Evolutionary conservation across 768 basidiomycete genomes (phyloP).

Genomic region (Pisolithus tinctorius): DNA sequence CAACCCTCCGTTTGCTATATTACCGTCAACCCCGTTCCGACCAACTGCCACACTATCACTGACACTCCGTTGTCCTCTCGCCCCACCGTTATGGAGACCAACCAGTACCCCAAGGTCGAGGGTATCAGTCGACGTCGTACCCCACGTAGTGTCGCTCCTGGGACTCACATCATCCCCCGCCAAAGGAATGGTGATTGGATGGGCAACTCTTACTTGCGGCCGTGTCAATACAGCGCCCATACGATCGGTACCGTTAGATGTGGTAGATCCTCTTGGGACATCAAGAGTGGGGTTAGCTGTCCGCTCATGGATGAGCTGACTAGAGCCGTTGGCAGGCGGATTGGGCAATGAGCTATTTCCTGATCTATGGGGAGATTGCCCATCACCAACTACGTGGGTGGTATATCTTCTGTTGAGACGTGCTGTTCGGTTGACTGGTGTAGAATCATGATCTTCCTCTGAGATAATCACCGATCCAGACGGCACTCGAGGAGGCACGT

Average conservation of each 20-base stretch:
- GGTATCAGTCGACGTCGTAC: slow-evolving; percentile 25
- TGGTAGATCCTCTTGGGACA: slow-evolving; percentile 11
- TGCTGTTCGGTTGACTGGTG: slow-evolving; percentile 16
- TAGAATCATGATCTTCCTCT: slow-evolving; percentile 19
- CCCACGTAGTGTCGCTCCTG: slow-evolving; percentile 31
- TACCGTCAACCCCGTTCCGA: slow-evolving; percentile 9
- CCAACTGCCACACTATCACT: slow-evolving; percentile 13
- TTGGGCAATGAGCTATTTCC: slow-evolving; percentile 11
- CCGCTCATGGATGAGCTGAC: slow-evolving; percentile 14
- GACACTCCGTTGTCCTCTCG: slow-evolving; percentile 19
- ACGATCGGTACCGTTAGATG: slow-evolving; percentile 6
- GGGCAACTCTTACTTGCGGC: slow-evolving; percentile 6
- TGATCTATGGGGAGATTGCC: slow-evolving; percentile 14
- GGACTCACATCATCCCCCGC: slow-evolving; percentile 19
- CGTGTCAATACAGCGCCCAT: neutral
- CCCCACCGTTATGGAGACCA: slow-evolving; percentile 25
- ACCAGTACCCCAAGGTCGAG: slow-evolving; percentile 23
- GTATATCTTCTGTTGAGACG: slow-evolving; percentile 20
- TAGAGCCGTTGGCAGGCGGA: slow-evolving; percentile 9
- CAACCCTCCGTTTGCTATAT: slow-evolving; percentile 8
- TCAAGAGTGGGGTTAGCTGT: slow-evolving; percentile 10
- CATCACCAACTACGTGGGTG: slow-evolving; percentile 12
- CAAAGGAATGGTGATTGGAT: slow-evolving; percentile 11
- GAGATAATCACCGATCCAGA: slow-evolving; percentile 20
- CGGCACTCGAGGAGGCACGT: slow-evolving; percentile 15